A percentile compares a stretch with the other conserved stretches of the same genome.
phyloP scores from a whole-genome alignment of 129 eudicot species.

The Arctium minus region DNA sequence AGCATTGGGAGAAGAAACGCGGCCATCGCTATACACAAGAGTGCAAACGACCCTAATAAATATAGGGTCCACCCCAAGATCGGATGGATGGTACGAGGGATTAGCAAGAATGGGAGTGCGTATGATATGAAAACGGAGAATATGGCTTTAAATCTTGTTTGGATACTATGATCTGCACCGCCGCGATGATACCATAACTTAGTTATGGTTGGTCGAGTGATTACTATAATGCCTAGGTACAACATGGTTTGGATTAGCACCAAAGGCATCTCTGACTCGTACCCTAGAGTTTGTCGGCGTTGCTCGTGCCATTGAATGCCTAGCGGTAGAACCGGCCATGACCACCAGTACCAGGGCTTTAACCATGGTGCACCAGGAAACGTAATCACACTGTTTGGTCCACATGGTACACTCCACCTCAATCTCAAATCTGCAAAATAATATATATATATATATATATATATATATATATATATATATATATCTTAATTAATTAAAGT shows the following conservation, averaged over 20 bases:
- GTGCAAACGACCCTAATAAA: slow-evolving; percentile 52
- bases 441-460: too few species aligned
- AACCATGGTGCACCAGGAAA: slow-evolving; percentile 92
- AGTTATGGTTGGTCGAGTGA: slow-evolving; percentile 52
- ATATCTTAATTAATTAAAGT: too few species aligned
- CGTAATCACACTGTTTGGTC: slow-evolving; percentile 91
- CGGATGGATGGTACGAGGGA: slow-evolving; percentile 84
- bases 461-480: too few species aligned
- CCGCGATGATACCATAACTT: slow-evolving; percentile 55
- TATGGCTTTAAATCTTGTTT: slow-evolving; percentile 41
- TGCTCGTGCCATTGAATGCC: slow-evolving; percentile 88
- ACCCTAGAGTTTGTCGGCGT: slow-evolving; percentile 84
- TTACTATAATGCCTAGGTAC: slow-evolving; percentile 61
- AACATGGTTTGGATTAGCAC: slow-evolving; percentile 51
- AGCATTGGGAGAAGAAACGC: slow-evolving; percentile 58
- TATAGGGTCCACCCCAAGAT: slow-evolving; percentile 71
- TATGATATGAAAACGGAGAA: slow-evolving; percentile 63
- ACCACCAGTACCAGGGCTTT: slow-evolving; percentile 99
- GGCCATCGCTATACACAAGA: slow-evolving; percentile 47
- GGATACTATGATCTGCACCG: slow-evolving; percentile 43
- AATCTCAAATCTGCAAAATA: slow-evolving; percentile 62
- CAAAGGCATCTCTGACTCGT: slow-evolving; percentile 60
- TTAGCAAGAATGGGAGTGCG: slow-evolving; percentile 54
- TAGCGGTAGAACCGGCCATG: slow-evolving; percentile 90
- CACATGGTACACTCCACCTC: slow-evolving; percentile 95